These are phyloP conservation scores for Ganoderma multipileum DNA, from an alignment of 1,284 basidiomycete species.

Conservation along the genomic window DNA sequence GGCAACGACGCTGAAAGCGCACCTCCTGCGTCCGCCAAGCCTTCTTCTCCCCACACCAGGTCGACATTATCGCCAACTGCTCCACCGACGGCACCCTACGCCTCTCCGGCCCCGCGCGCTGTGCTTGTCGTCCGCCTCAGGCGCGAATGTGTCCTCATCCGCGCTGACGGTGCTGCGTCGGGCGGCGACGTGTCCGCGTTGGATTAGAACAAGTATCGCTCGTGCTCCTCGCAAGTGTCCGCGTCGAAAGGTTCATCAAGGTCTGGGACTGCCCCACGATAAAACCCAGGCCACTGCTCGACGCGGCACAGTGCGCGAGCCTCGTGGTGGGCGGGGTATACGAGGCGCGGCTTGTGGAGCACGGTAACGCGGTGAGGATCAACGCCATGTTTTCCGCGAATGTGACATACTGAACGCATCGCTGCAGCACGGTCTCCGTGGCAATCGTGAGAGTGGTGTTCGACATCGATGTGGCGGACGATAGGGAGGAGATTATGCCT, in stretches of 20 bases:
- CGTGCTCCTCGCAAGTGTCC: slow-evolving; percentile 81
- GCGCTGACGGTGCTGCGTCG: slow-evolving; percentile 73
- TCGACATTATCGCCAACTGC: slow-evolving; percentile 83
- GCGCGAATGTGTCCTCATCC: slow-evolving; percentile 61
- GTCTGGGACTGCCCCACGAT: slow-evolving; percentile 91
- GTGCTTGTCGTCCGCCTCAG: slow-evolving; percentile 42
- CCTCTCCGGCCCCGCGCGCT: slow-evolving; percentile 77
- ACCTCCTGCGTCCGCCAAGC: slow-evolving; percentile 90
- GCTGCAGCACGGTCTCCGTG: too few species aligned
- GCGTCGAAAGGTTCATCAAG: slow-evolving; percentile 82
- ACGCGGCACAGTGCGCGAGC: slow-evolving; percentile 34
- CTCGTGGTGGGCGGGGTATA: slow-evolving; percentile 69
- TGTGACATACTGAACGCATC: too few species aligned
- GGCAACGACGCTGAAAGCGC: slow-evolving; percentile 81
- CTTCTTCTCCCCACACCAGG: slow-evolving; percentile 90
- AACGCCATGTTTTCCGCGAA: too few species aligned
- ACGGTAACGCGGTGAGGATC: slow-evolving; percentile 82
- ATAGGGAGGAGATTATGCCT: too few species aligned
- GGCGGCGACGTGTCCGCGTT: slow-evolving; percentile 77
- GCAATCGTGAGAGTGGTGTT: too few species aligned
- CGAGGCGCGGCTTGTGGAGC: slow-evolving; percentile 73
- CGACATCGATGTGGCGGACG: too few species aligned
- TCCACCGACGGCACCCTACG: slow-evolving; percentile 87
- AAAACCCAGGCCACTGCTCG: slow-evolving; percentile 52
- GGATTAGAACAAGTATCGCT: slow-evolving; percentile 94